phyloP scores from a whole-genome alignment of 495 filamentous ascomycete species.

The Paragyromitra xinjiangensis region DNA sequence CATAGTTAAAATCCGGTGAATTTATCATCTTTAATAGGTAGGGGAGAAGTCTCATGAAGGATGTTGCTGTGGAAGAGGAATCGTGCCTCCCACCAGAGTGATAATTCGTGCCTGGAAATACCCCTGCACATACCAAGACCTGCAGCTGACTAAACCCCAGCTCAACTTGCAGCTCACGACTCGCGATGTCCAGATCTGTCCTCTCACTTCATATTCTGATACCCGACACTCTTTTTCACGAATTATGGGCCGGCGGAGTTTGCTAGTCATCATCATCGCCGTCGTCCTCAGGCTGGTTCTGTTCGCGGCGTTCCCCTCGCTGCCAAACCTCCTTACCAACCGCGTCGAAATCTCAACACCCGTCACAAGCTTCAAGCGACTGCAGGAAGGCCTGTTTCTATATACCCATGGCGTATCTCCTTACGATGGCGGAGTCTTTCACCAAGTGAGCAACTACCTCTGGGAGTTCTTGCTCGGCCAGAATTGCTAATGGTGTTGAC shows the following conservation, averaged over 20 bases:
- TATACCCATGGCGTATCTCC: slow-evolving; percentile 96
- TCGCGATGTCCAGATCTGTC: slow-evolving; percentile 38
- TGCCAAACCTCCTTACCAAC: slow-evolving; percentile 85
- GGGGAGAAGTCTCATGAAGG: no score
- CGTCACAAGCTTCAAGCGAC: slow-evolving; percentile 97
- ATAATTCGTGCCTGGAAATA: not conserved
- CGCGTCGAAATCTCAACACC: slow-evolving; percentile 97
- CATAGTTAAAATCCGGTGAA: not conserved
- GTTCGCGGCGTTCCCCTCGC: slow-evolving; percentile 79
- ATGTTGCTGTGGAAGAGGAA: no score
- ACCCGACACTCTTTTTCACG: slow-evolving; percentile 15
- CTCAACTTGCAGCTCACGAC: slow-evolving; percentile 9
- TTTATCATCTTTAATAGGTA: not conserved
- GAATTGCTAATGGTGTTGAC: not conserved
- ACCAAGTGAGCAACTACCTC: slow-evolving; percentile 69
- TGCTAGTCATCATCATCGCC: slow-evolving; percentile 76
- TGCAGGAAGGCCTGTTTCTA: slow-evolving; percentile 95
- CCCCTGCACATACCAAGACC: slow-evolving; percentile 6
- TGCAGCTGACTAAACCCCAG: slow-evolving; percentile 33
- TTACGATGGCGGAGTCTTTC: slow-evolving; percentile 96
- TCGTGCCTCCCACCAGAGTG: not conserved
- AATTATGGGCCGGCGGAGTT: slow-evolving; percentile 76
- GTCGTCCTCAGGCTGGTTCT: slow-evolving; percentile 81
- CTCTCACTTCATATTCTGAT: slow-evolving; percentile 15
- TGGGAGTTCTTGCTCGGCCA: not conserved